These are phyloP conservation scores for Yamadazyma philogaea DNA, from an alignment of 805 yeast species.

Conservation along the genomic window DNA sequence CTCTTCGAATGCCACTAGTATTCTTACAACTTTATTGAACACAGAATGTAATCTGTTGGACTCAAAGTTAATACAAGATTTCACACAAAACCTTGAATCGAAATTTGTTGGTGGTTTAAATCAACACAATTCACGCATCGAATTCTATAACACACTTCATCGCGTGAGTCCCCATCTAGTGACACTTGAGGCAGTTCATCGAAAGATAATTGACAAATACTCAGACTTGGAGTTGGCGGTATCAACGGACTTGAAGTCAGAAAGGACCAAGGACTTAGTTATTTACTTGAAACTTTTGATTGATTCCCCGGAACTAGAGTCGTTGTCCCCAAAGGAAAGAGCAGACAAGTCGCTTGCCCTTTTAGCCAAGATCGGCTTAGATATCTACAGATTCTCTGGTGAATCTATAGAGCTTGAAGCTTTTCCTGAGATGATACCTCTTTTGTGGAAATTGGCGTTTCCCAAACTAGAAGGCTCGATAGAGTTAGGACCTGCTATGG, in stretches of 20 bases:
- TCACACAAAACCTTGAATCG: slow-evolving; percentile 15
- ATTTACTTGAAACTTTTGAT: slow-evolving; percentile 31
- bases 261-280: slow-evolving; percentile 27
- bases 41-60: not conserved
- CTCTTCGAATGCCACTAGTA: not conserved
- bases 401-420: slow-evolving; percentile 23
- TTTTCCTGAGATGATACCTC: slow-evolving; percentile 28
- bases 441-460: slow-evolving; percentile 33
- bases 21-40: not conserved
- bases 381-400: slow-evolving; percentile 24
- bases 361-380: slow-evolving; percentile 27
- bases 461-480: not conserved
- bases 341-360: slow-evolving; percentile 22
- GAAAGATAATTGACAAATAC: slow-evolving; percentile 28
- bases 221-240: slow-evolving; percentile 16
- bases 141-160: slow-evolving; percentile 28
- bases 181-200: slow-evolving; percentile 22
- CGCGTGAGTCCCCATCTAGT: slow-evolving; percentile 22
- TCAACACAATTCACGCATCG: slow-evolving; percentile 20
- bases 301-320: slow-evolving; percentile 27
- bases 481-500: slow-evolving; percentile 21
- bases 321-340: slow-evolving; percentile 2
- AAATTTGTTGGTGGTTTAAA: slow-evolving; percentile 12
- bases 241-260: slow-evolving; percentile 11
- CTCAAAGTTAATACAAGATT: not conserved